phyloP scores from a whole-genome alignment of 352 stramenopile species.

The Pythium utonaiense region DNA sequence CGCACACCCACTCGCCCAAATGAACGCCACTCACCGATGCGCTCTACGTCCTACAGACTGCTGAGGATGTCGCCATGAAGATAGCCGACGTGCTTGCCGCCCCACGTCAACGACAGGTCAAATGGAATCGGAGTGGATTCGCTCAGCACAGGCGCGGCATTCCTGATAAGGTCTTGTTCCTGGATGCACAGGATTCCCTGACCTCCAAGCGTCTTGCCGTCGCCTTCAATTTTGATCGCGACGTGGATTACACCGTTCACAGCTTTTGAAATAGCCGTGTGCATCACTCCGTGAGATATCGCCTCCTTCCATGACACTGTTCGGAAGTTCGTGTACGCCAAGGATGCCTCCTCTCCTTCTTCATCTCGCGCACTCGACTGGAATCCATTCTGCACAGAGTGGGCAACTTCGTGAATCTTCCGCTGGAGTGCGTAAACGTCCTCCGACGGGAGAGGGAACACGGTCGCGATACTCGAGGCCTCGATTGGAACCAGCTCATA shows the following conservation, averaged over 20 bases:
- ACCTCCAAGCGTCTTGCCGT: conserved; percentile 45
- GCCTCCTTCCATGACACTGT: conserved; percentile 60
- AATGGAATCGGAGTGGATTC: conserved; percentile 57
- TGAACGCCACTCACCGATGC: background rate
- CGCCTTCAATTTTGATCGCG: conserved; percentile 61
- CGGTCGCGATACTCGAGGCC: conserved; percentile 59
- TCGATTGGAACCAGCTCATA: conserved; percentile 52
- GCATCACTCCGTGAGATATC: conserved; percentile 47
- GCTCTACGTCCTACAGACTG: conserved; percentile 14
- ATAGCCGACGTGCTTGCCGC: conserved; percentile 61
- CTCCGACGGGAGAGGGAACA: conserved; percentile 73
- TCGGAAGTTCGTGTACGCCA: conserved; percentile 73
- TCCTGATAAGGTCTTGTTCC: conserved; percentile 45
- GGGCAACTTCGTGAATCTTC: conserved; percentile 70
- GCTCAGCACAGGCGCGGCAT: conserved; percentile 37
- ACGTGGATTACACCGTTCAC: conserved; percentile 69
- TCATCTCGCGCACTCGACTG: conserved; percentile 60
- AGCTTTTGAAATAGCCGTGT: conserved; percentile 65
- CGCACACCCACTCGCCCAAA: background rate
- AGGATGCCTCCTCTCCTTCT: conserved; percentile 49
- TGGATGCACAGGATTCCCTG: conserved; percentile 70
- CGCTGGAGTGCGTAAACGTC: conserved; percentile 70
- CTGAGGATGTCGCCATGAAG: conserved; percentile 48
- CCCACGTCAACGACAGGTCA: conserved; percentile 68
- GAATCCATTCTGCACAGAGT: conserved; percentile 68